Evolutionary conservation across 257 asterid species (phyloP).

Genomic region (Ilex aquifolium): DNA sequence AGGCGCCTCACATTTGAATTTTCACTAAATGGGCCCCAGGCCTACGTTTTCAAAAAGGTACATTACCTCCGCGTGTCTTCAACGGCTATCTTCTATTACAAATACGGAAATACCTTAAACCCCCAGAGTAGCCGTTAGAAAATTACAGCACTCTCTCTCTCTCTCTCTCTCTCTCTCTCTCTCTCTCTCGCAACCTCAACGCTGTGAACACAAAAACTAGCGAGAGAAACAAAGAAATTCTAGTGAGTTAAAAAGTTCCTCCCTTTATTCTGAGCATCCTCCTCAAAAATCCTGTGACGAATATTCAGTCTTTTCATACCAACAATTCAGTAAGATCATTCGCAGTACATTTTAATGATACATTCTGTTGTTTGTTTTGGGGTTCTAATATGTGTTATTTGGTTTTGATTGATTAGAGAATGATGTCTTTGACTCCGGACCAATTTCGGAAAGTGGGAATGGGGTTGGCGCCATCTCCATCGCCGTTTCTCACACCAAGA

Average conservation of each 20-base stretch:
- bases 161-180: no score
- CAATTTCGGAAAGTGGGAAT: slow-evolving; percentile 40
- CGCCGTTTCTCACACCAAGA: slow-evolving; percentile 70
- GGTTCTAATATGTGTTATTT: neutral
- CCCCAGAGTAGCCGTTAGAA: neutral
- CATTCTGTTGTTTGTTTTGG: neutral
- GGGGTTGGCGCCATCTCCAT: slow-evolving; percentile 64
- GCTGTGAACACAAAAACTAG: no score
- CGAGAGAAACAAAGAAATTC: no score
- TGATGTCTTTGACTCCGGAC: slow-evolving; percentile 65
- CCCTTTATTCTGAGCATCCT: no score
- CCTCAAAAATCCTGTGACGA: no score
- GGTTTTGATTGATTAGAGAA: slow-evolving; percentile 2
- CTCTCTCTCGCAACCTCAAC: no score
- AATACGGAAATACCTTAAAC: slow-evolving; percentile 4
- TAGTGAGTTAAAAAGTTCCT: no score
- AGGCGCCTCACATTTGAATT: slow-evolving; percentile 18
- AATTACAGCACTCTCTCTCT: neutral
- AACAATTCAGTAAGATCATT: no score
- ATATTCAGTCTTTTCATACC: no score
- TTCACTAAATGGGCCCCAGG: neutral
- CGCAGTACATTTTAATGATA: no score
- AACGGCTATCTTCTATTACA: neutral
- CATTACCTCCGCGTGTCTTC: no score
- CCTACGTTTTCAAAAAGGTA: neutral